Base-by-base conservation (phyloP, 345 rosid species). In the Melastoma malabathricum region DNA sequence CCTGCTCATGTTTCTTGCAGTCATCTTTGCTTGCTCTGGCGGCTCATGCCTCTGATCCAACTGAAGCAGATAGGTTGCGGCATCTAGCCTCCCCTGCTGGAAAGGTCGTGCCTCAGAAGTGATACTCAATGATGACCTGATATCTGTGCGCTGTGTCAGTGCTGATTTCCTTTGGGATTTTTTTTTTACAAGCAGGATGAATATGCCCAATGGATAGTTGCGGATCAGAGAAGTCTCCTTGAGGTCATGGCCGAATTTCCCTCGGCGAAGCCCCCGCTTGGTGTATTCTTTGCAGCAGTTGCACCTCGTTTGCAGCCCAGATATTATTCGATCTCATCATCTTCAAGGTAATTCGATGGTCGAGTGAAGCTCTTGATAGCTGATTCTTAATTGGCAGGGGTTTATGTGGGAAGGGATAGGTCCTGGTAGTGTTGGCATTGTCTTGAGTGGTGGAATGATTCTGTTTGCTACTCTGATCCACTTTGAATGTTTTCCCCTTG, bases 191-290 rank as follows among this genome's bases (percentile, higher is more conserved):
- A 25, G 19, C 70, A 92, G 98, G 97, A 92, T 66, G 94, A 92
- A 62, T 92, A 92, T 64, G 75, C 97, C 31, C 79, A 92, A 64
- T 88, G 89, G 95, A 63, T 92, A 20, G 77, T 75, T 59, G 81
- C 82, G 44, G 75, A 73, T 67, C 97, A 87, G 72, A 88, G 95
- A 74, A 92, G 98, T 70, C 90, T 92, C 43, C 88, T 88, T 48
- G 97, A 92, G 70, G 95, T 92, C 58, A 75, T 92, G 98, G 83
- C 90, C 49, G 94, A 73, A 72, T 92, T 84, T 56, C 95, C 86
- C 51, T 87, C 98, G 43, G 95, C 90, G 45, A 92, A 55, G 71
- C 90, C 98, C 18, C 83, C 98, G 16, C 80, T 92, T 54, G 95
- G 98, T 47, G 94, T 92, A 54, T 92, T 92, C 80, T 88, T 92